These are phyloP conservation scores for Scopulariopsis brevicaulis DNA, from an alignment of 2,329 filamentous ascomycete genomes.

Conservation along the genomic window DNA sequence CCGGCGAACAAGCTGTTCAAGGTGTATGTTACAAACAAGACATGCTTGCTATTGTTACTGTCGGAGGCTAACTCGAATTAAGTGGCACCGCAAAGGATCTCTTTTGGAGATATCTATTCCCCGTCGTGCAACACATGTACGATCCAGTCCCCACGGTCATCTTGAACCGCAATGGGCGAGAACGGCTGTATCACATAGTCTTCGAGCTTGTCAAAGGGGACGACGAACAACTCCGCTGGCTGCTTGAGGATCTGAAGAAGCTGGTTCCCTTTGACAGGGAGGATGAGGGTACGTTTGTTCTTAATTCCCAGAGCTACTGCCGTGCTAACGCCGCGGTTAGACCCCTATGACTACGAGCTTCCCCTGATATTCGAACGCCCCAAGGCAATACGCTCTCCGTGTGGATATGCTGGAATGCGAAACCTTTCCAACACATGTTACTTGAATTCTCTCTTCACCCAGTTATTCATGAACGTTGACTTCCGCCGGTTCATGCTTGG, in stretches of 20 bases:
- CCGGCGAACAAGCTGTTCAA: not conserved
- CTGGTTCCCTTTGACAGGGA: conserved; percentile 23
- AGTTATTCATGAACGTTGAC: conserved; percentile 88
- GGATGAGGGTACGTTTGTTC: conserved; percentile 20
- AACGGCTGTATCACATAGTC: conserved; percentile 49
- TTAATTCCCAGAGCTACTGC: not conserved
- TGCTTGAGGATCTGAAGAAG: conserved; percentile 32
- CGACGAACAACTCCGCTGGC: conserved; percentile 29
- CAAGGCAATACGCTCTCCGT: conserved; percentile 59
- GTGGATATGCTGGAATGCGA: conserved; percentile 78
- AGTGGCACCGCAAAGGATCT: conserved; percentile 24
- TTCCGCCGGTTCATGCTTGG: conserved; percentile 79
- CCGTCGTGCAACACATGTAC: conserved; percentile 17
- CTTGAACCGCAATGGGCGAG: conserved; percentile 43
- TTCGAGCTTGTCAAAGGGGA: conserved; percentile 42
- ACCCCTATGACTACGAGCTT: conserved; percentile 51
- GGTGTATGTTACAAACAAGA: not conserved
- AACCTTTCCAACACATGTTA: conserved; percentile 97
- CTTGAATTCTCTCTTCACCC: conserved; percentile 85
- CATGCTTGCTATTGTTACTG: not conserved
- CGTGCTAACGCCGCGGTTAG: conserved; percentile 8
- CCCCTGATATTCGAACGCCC: conserved; percentile 50
- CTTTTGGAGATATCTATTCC: conserved; percentile 59
- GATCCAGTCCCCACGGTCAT: conserved; percentile 25
- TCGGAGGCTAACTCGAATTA: not conserved